phyloP scores from a whole-genome alignment of 257 asterid genomes.

The Salvia splendens region DNA sequence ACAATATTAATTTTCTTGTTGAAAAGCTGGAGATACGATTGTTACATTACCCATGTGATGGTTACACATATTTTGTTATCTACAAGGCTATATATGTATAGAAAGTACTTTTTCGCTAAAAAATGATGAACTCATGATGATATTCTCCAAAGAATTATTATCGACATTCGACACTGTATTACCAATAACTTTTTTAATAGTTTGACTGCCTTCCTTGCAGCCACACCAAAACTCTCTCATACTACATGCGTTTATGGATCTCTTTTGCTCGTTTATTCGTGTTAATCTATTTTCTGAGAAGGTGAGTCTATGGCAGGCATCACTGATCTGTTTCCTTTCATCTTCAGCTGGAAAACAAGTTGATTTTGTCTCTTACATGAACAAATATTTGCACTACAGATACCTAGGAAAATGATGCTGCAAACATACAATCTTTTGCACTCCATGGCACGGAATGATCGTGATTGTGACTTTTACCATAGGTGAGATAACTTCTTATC shows the following conservation, averaged over 20 bases:
- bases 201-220: slow-evolving; percentile 57
- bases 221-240: slow-evolving; percentile 97
- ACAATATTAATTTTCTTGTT: slow-evolving; percentile 23
- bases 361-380: slow-evolving; percentile 29
- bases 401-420: slow-evolving; percentile 95
- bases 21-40: slow-evolving; percentile 31
- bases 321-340: slow-evolving; percentile 17
- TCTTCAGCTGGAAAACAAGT: slow-evolving; percentile 9
- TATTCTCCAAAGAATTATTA: background rate
- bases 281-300: slow-evolving; percentile 91
- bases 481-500: slow-evolving; percentile 50
- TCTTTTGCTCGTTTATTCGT: slow-evolving; percentile 97
- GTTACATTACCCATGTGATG: slow-evolving; percentile 14
- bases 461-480: slow-evolving; percentile 96
- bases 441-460: slow-evolving; percentile 80
- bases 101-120: slow-evolving; percentile 2
- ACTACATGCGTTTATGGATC: slow-evolving; percentile 96
- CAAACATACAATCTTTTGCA: slow-evolving; percentile 89
- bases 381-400: slow-evolving; percentile 47
- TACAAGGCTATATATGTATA: slow-evolving; percentile 4
- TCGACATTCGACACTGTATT: slow-evolving; percentile 1
- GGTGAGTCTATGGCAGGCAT: slow-evolving; percentile 50
- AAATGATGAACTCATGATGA: background rate
- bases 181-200: slow-evolving; percentile 27
- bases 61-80: slow-evolving; percentile 11